Evolutionary conservation across 306 rosid genomes (phyloP).

Genomic region (Cucumis sativus): Cucumber_9930_V3 NC_026661.2:19074001-19074500

Average conservation of each 20-base stretch:
- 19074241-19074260: constrained; percentile 34
- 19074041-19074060: constrained; percentile 75
- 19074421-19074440: constrained; percentile 12
- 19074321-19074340: constrained; percentile 49
- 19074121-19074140: constrained; percentile 69
- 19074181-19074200: constrained; percentile 63
- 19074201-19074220: constrained; percentile 63
- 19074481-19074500: constrained; percentile 39
- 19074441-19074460: constrained; percentile 6
- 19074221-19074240: constrained; percentile 51
- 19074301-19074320: constrained; percentile 59
- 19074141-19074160: constrained; percentile 64
- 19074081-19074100: constrained; percentile 47
- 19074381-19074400: constrained; percentile 37
- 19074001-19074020: constrained; percentile 34
- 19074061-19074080: constrained; percentile 32
- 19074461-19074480: constrained; percentile 8
- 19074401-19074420: background rate
- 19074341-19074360: constrained; percentile 55
- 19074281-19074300: constrained; percentile 67
- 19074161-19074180: constrained; percentile 46
- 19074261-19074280: constrained; percentile 36
- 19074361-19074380: constrained; percentile 55
- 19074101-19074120: constrained; percentile 24
- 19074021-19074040: constrained; percentile 81